Evolutionary conservation across 768 basidiomycete genomes (phyloP), one percentile per base, ranked within the genome.

Genomic region (Cystofilobasidium capitatum): DNA sequence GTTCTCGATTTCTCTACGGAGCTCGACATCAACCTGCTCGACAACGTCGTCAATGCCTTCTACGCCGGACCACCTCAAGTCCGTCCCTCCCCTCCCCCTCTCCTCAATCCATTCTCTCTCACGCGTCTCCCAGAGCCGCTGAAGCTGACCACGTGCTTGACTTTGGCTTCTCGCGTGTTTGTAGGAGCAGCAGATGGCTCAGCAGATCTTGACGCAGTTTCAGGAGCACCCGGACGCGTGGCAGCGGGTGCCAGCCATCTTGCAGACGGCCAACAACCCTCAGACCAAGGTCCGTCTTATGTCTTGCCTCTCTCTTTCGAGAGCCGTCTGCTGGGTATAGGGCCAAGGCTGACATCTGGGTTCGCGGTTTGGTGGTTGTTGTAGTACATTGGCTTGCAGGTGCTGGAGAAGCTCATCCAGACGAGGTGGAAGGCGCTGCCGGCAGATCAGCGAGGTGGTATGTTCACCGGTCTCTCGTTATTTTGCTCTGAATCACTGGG

Each of bases 361-460:
- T 14, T 12, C 54, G 10, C 54, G 13, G 10, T 55, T 55, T 55
- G 54, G 17, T 20, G 35, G 16, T 39, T 17, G 17, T 24, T 36
- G 68, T 68, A 97, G 93, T 98, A 90, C 78, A 91, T 99, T 75
- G 94, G 91, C 47, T 81, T 98, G 62, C 93, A 97, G 79, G 94
- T 99, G 75, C 81, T 99, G 40, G 96, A 98, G 79, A 97, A 88
- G 79, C 82, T 99, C 69, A 91, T 99, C 77, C 85, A 81, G 69
- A 96, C 91, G 49, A 83, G 91, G 72, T 99, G 96, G 96, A 93
- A 91, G 80, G 88, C 91, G 39, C 79, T 99, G 59, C 94, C 96
- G 26, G 88, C 91, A 62, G 90, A 88, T 24, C 93, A 99, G 76
- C 83, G 93, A 72, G 88, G 88, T 82, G 92, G 92, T 87, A 69